These are phyloP conservation scores for Ophiostoma triangulosporum DNA, from an alignment of 2,329 filamentous ascomycete species.

Conservation along the genomic window DNA sequence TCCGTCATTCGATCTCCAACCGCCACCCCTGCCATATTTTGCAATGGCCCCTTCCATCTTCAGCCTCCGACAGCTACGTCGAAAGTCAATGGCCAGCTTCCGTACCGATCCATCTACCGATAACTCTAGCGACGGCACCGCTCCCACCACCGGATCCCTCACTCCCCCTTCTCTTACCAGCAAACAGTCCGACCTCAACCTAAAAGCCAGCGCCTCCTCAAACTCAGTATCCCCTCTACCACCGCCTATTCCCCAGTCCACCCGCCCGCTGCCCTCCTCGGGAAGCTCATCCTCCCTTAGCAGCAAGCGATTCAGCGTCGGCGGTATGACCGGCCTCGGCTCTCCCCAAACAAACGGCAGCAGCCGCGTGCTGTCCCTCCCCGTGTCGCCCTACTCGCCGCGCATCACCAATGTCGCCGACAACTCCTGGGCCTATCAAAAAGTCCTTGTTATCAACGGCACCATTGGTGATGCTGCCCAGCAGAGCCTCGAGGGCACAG, in stretches of 20 bases:
- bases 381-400: slow-evolving; percentile 68
- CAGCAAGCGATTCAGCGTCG: slow-evolving; percentile 48
- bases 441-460: slow-evolving; percentile 69
- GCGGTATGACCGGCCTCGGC: slow-evolving; percentile 48
- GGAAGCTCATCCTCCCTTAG: slow-evolving; percentile 5
- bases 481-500: slow-evolving; percentile 58
- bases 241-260: slow-evolving; percentile 17
- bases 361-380: slow-evolving; percentile 36
- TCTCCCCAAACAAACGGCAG: slow-evolving; percentile 41
- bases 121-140: slow-evolving; percentile 47
- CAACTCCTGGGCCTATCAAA: slow-evolving; percentile 85
- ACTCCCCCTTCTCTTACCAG: slow-evolving; percentile 59
- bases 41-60: slow-evolving; percentile 53
- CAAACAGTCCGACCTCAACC: slow-evolving; percentile 50
- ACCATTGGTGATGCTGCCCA: slow-evolving; percentile 61
- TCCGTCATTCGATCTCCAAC: background rate
- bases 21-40: background rate
- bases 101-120: slow-evolving; percentile 48
- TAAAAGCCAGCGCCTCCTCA: slow-evolving; percentile 42
- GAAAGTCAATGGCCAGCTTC: slow-evolving; percentile 64
- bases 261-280: slow-evolving; percentile 19
- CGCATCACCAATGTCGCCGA: slow-evolving; percentile 66
- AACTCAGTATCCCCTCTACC: slow-evolving; percentile 19
- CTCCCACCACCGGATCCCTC: slow-evolving; percentile 53
- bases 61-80: slow-evolving; percentile 54